Evolutionary conservation across 352 stramenopile species (phyloP).

Genomic region (Plasmopara viticola): DNA sequence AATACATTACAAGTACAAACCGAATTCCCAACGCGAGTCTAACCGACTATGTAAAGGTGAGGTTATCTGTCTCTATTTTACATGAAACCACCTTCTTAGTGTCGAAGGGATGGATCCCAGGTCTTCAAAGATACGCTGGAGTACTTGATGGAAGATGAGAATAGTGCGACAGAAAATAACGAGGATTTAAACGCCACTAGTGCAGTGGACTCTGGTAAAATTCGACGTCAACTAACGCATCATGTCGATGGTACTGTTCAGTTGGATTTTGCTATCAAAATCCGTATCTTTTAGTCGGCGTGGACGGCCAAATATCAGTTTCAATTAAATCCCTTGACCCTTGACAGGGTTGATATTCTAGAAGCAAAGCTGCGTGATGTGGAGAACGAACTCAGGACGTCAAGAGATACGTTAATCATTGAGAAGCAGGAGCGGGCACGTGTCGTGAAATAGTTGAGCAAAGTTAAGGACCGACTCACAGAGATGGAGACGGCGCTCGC

Average conservation of each 20-base stretch:
- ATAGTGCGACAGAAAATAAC: neutral
- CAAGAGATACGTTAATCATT: slow-evolving; percentile 2
- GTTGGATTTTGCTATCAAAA: slow-evolving; percentile 6
- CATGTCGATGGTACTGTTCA: neutral
- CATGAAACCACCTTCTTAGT: too few species aligned
- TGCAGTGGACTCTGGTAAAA: neutral
- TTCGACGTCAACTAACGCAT: neutral
- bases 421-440: neutral
- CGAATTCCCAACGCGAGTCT: slow-evolving; percentile 2
- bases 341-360: slow-evolving; percentile 9
- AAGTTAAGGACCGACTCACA: slow-evolving; percentile 1
- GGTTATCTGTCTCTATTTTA: too few species aligned
- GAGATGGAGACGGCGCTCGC: neutral
- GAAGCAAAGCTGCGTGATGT: slow-evolving; percentile 7
- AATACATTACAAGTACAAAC: slow-evolving; percentile 11
- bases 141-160: slow-evolving; percentile 4
- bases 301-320: slow-evolving; percentile 10
- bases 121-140: slow-evolving; percentile 8
- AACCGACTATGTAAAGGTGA: slow-evolving; percentile 6
- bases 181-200: neutral
- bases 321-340: neutral
- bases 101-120: neutral
- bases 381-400: slow-evolving; percentile 1
- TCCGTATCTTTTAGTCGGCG: slow-evolving; percentile 6
- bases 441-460: neutral